Base-by-base conservation (phyloP, 257 asterid species). In the Jasminum sambac region DNA sequence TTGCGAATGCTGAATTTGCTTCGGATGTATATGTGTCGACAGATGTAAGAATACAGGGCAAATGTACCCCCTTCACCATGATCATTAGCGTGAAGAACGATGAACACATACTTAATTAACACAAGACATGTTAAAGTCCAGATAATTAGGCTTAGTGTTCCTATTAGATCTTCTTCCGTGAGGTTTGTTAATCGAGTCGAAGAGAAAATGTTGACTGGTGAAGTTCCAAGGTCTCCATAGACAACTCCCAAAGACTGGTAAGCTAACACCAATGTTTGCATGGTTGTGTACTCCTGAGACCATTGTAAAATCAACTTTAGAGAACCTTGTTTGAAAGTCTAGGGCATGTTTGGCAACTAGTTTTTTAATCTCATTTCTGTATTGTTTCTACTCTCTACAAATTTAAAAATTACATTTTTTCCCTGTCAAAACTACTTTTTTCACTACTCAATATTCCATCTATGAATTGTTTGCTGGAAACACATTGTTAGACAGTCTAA, bases 1-100 rank as follows among this genome's bases (percentile, higher is more conserved):
- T 73, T 80, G 57, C 74, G 83, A 43, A 79, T 75, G 2, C 80
- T 69, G 72, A 86, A 77, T 13, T 78, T 88, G 84, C 80, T 84
- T 62, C 55, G 70, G 24, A 89, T 78, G 30, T 80, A 80, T 2
- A 90, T 34, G 64, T 87, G 90, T 14, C 83, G 85, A 17, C 87
- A 81, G 7, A 88, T 77, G 40, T 71, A 78, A 0, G 94, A 90
- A 60, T 90, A 90, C 70, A 86, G 74, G 14, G 97, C 94, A 39
- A 90, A 90, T 5, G 97, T 86, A 0, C 97, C 96, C 3, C 96
- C 97, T 77, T 90, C 97, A 4, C 97, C 97, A 24, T 90, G 86
- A 78, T 90, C 96, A 58, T 90, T 78, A 0, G 94, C 96, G 25
- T 84, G 83, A 6, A 84, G 67, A 14, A 88, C 96, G 38, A 90